phyloP scores from a whole-genome alignment of 2,329 filamentous ascomycete species.

The Pseudocercospora cruenta region DNA sequence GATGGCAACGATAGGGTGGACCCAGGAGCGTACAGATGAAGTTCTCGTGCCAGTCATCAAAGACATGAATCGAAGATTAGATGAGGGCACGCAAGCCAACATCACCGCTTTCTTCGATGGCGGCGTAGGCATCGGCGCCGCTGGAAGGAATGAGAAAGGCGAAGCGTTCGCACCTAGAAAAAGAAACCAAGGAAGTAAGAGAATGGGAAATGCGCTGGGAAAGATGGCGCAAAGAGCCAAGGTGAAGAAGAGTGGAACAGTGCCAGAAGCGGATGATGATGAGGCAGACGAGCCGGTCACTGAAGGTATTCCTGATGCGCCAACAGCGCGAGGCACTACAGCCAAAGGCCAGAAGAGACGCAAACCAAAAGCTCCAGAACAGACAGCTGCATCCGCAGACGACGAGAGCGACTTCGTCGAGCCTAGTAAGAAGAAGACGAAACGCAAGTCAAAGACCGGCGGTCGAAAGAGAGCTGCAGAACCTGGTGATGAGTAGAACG shows the following conservation, averaged over 20 bases:
- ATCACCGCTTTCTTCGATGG: slow-evolving; percentile 93
- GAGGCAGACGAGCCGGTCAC: neutral
- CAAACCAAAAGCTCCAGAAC: neutral
- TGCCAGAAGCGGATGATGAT: slow-evolving; percentile 1
- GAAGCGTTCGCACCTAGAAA: slow-evolving; percentile 73
- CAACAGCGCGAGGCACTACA: neutral
- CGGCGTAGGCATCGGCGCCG: slow-evolving; percentile 66
- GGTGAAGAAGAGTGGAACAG: slow-evolving; percentile 31
- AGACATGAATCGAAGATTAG: slow-evolving; percentile 87
- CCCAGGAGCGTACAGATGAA: slow-evolving; percentile 87
- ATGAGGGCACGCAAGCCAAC: slow-evolving; percentile 92
- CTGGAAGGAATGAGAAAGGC: slow-evolving; percentile 38
- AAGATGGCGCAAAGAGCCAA: slow-evolving; percentile 63
- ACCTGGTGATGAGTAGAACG: neutral
- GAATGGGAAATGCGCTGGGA: slow-evolving; percentile 75
- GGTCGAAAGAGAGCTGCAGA: neutral
- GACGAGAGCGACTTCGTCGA: slow-evolving; percentile 2
- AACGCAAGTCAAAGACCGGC: neutral
- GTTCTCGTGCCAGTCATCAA: slow-evolving; percentile 92
- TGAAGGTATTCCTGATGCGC: neutral
- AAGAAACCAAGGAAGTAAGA: slow-evolving; percentile 67
- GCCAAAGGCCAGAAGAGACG: neutral
- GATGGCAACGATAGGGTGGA: slow-evolving; percentile 93
- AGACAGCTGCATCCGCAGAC: neutral
- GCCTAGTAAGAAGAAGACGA: slow-evolving; percentile 5